phyloP scores from a whole-genome alignment of 345 rosid genomes.

The Excoecaria cochinchinensis region DNA sequence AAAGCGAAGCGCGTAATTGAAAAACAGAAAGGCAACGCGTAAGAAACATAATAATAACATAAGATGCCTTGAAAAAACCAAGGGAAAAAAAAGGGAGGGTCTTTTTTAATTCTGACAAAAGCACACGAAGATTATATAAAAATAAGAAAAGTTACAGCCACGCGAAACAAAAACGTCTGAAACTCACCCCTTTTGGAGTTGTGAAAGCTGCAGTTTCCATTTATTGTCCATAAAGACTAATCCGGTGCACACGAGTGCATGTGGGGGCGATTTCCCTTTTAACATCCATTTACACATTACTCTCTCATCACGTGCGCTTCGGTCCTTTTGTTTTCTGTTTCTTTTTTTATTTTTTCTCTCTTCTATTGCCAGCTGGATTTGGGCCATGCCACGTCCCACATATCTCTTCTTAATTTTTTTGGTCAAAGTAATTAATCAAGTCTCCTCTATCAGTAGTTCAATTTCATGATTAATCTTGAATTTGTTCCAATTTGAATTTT shows the following conservation, averaged over 20 bases:
- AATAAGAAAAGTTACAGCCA: neutral
- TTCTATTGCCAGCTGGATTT: neutral
- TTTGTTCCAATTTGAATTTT: too few relatives aligned
- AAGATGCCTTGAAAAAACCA: neutral
- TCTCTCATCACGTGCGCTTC: neutral
- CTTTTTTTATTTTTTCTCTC: neutral
- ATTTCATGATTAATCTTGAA: too few relatives aligned
- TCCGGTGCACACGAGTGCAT: slow-evolving; percentile 3
- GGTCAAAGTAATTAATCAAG: too few relatives aligned
- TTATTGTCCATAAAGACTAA: neutral
- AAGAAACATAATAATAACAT: slow-evolving; percentile 3
- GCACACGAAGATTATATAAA: neutral
- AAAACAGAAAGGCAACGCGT: neutral
- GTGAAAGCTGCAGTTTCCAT: neutral
- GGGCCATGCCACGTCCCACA: neutral
- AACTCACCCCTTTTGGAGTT: neutral
- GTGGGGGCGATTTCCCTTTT: slow-evolving; percentile 3
- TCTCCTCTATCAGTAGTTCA: too few relatives aligned
- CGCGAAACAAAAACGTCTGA: neutral
- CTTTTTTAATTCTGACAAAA: neutral
- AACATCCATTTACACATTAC: neutral
- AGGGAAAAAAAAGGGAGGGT: neutral
- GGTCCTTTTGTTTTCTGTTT: neutral
- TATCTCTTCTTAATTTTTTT: too few relatives aligned
- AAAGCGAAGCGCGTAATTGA: slow-evolving; percentile 4